Conservation (phyloP, 352 stramenopile species). For the Plasmopara viticola region DNA sequence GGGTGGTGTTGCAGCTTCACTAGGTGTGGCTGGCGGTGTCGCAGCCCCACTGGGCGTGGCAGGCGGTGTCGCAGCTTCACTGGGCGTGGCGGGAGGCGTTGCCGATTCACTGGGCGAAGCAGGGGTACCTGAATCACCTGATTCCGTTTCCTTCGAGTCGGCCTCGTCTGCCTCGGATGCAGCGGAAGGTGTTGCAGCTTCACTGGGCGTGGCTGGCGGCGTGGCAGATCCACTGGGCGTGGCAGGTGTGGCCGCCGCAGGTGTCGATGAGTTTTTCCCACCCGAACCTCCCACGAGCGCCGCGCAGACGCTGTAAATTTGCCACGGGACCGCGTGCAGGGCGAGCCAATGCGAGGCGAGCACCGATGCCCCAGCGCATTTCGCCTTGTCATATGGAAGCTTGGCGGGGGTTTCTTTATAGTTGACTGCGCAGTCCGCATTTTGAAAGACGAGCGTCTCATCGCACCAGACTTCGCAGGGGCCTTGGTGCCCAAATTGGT, state of each 20-base stretch:
- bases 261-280: neutral
- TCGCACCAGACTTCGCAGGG: constrained; percentile 45
- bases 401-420: constrained; percentile 24
- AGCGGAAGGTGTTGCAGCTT: too few species aligned
- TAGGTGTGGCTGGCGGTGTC: neutral
- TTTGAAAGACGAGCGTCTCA: constrained; percentile 28
- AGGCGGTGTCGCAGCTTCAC: neutral
- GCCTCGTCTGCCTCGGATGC: too few species aligned
- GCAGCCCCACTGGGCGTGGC: neutral
- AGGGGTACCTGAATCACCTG: too few species aligned
- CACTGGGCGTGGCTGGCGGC: too few species aligned
- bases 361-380: constrained; percentile 20
- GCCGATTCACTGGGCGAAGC: too few species aligned
- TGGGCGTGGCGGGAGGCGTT: too few species aligned
- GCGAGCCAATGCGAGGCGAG: constrained; percentile 40
- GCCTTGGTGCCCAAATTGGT: constrained; percentile 25
- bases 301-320: constrained; percentile 44
- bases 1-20: too few species aligned
- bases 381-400: constrained; percentile 32
- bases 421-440: constrained; percentile 30
- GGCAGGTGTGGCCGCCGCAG: neutral
- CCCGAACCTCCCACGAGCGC: neutral
- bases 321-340: constrained; percentile 36
- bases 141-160: too few species aligned
- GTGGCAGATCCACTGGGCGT: too few species aligned